These are phyloP conservation scores for Ilyonectria mors-panacis DNA, from an alignment of 2,329 filamentous ascomycete species.

Conservation along the genomic window DNA sequence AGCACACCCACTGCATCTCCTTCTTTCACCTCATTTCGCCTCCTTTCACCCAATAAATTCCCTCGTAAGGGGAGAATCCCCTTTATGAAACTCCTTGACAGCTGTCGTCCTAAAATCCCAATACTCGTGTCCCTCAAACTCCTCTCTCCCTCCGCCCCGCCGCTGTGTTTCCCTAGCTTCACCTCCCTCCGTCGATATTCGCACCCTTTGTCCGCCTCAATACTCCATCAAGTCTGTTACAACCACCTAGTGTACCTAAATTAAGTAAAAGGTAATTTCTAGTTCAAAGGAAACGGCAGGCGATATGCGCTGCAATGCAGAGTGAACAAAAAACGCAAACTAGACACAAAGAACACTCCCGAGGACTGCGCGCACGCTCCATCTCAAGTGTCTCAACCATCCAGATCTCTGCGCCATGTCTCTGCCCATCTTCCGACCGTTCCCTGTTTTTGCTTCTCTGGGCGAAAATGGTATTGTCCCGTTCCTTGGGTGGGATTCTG, in stretches of 20 bases:
- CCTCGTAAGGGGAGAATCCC: constrained; percentile 15
- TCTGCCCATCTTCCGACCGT: constrained; percentile 14
- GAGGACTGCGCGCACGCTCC: constrained; percentile 7
- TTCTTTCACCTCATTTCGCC: constrained; percentile 17
- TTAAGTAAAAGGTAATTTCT: constrained; percentile 7
- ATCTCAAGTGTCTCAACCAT: constrained; percentile 25
- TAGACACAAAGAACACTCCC: background rate
- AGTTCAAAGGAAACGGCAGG: background rate
- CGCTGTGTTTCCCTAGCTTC: constrained; percentile 17
- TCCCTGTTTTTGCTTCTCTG: background rate
- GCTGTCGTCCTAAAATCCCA: constrained; percentile 17
- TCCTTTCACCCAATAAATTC: constrained; percentile 4
- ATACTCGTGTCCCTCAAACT: constrained; percentile 21
- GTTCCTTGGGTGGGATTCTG: constrained; percentile 6
- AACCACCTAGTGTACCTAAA: background rate
- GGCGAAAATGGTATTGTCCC: background rate
- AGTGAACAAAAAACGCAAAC: background rate
- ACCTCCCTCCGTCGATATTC: constrained; percentile 23
- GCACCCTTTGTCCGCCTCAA: constrained; percentile 20
- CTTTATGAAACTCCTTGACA: constrained; percentile 16
- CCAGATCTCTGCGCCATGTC: constrained; percentile 15
- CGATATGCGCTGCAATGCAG: background rate
- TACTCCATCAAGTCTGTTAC: constrained; percentile 24
- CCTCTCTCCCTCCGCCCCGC: constrained; percentile 9
- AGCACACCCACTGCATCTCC: background rate